Base-by-base conservation (phyloP, 805 yeast genomes). In the Hanseniaspora pseudoguilliermondii region DNA sequence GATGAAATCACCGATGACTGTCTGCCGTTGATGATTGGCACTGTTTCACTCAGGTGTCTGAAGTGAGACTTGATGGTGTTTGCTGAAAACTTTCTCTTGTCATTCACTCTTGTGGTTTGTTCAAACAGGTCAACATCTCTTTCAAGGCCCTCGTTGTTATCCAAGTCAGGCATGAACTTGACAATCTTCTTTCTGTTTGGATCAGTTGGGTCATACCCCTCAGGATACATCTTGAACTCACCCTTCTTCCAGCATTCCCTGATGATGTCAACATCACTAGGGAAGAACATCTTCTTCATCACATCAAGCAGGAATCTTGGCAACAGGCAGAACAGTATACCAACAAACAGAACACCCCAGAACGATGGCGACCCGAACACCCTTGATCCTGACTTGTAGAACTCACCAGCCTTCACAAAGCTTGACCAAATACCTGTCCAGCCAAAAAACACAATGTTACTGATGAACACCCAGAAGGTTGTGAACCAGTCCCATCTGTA, bases 371-470 rank as follows among this genome's bases (percentile, higher is more conserved):
- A 66, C 1, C 86, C 86, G 65, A 81, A 83, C 50, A 82, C 64
- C 61, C 78, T 80, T 5, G 81, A 76, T 25, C 82, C 90, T 32
- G 83, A 78, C 62, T 80, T 80, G 67, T 81, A 85, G 61, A 79
- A 83, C 62, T 83, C 89, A 13, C 74, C 75, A 57, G 84, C 73
- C 48, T 64, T 65, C 2, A 71, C 51, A 0, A 78, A 65, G 3
- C 85, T 72, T 15, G 87, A 76, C 91, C 91, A 86, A 49, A 84
- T 73, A 60, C 91, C 91, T 1, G 90, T 81, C 95, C 95, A 86
- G 34, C 76, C 82, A 65, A 78, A 82, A 36, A 84, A 72, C 18
- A 84, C 62, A 29, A 84, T 59, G 47, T 81, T 75, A 1, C 91
- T 83, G 21, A 85, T 62, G 2, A 72, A 71, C 54, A 78, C 76